A percentile compares a stretch with the other conserved stretches of the same genome.
phyloP scores from a whole-genome alignment of 805 yeast species.

The Wilhelminamyces savonicus region DNA sequence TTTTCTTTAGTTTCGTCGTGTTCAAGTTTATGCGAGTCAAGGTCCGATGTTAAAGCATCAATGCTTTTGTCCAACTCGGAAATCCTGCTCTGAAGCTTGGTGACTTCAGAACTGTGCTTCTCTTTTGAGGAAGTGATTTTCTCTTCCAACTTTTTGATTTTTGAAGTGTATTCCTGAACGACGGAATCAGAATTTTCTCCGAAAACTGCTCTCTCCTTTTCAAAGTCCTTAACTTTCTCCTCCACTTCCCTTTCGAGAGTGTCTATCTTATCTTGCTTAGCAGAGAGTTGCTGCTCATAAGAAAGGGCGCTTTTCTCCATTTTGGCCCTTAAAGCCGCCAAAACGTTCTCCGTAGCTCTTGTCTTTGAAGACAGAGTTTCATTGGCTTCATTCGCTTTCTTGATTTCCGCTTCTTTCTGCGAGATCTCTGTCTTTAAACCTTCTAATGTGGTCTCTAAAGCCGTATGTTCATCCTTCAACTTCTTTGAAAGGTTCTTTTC shows the following conservation, averaged over 20 bases:
- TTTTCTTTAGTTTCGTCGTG: background rate
- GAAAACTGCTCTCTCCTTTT: constrained; percentile 42
- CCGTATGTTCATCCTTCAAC: constrained; percentile 2
- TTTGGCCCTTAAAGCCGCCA: too few species aligned
- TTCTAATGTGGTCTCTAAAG: constrained; percentile 1
- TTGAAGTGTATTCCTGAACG: constrained; percentile 43
- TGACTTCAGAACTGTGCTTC: too few species aligned
- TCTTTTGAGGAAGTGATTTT: constrained; percentile 5
- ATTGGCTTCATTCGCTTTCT: background rate
- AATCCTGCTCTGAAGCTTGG: too few species aligned
- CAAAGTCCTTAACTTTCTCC: constrained; percentile 37
- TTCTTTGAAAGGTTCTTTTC: too few species aligned
- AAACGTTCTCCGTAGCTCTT: too few species aligned
- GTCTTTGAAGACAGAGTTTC: too few species aligned
- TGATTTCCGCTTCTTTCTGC: constrained; percentile 2
- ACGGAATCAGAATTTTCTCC: constrained; percentile 46
- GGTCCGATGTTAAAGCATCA: too few species aligned
- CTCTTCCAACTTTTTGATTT: constrained; percentile 38
- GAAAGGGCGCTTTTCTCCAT: background rate
- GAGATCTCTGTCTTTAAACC: constrained; percentile 2
- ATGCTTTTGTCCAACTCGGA: too few species aligned
- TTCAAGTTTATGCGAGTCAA: background rate
- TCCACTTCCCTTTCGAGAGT: background rate
- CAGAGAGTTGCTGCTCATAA: background rate
- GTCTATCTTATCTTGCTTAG: constrained; percentile 1